phyloP scores from a whole-genome alignment of 2,329 filamentous ascomycete genomes.

The Torrubiella hemipterigena region DNA sequence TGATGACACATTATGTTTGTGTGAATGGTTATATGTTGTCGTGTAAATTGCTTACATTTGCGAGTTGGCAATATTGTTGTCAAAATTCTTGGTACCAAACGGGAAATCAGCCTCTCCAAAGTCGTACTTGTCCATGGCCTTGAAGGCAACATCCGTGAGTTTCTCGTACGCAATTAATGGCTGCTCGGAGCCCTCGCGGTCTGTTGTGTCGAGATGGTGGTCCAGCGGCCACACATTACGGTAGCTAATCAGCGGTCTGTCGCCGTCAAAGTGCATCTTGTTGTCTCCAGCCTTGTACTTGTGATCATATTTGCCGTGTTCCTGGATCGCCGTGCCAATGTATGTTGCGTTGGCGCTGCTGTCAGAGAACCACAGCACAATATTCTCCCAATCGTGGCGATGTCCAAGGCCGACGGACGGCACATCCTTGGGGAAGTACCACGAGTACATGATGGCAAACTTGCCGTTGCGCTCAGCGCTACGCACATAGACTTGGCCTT shows the following conservation, averaged over 20 bases:
- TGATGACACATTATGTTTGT: too few species aligned
- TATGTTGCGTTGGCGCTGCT: conserved; percentile 15
- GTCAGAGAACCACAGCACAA: conserved; percentile 19
- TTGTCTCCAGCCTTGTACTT: conserved; percentile 9
- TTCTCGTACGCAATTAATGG: conserved; percentile 27
- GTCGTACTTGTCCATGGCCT: conserved; percentile 21
- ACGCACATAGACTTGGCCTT: conserved; percentile 23
- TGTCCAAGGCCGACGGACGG: conserved; percentile 21
- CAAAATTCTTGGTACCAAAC: conserved; percentile 11
- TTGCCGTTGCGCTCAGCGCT: conserved; percentile 13
- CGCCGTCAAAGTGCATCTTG: conserved; percentile 13
- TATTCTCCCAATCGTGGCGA: conserved; percentile 24
- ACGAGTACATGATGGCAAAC: conserved; percentile 20
- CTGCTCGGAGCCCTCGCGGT: conserved; percentile 20
- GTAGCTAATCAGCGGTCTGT: conserved; percentile 18
- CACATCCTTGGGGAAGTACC: conserved; percentile 29
- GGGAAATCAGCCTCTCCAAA: conserved; percentile 27
- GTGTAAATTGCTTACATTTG: too few species aligned
- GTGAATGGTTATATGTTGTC: too few species aligned
- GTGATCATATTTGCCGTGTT: conserved; percentile 19
- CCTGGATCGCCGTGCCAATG: conserved; percentile 17
- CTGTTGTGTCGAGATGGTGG: conserved; percentile 23
- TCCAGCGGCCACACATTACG: conserved; percentile 17
- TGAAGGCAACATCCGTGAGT: conserved; percentile 18
- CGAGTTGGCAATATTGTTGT: neutral